Evolutionary conservation across 306 rosid species (phyloP), one percentile per base, ranked within the genome.

Genomic region (Vigna hirtella): DNA sequence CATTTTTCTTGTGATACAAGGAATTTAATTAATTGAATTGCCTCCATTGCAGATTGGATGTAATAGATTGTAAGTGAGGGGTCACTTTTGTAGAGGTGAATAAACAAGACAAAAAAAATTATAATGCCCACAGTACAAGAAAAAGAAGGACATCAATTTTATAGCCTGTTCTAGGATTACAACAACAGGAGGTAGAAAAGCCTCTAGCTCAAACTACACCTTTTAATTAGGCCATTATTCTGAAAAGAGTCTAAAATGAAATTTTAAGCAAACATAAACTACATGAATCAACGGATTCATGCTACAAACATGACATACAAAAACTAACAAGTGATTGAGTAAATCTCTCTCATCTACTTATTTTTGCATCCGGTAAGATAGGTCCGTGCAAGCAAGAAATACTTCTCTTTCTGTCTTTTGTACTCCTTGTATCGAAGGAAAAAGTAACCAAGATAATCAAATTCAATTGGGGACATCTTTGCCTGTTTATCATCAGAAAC

Each of bases 371-470:
- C 70, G 22, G 86, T 63, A 66, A 96, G 87, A 77, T 80, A 86
- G 66, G 93, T 81, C 77, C 64, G 79, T 3, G 91, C 97, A 70
- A 87, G 43, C 15, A 55, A 62, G 47, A 89, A 82, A 77, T 13
- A 9, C 56, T 43, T 75, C 14, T 93, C 96, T 83, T 85, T 93
- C 83, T 84, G 86, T 80, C 52, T 86, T 79, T 87, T 93, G 85
- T 79, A 96, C 86, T 93, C 98, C 0, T 84, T 76, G 86, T 91
- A 93, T 32, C 98, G 91, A 38, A 84, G 84, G 87, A 96, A 90
- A 89, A 93, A 96, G 74, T 96, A 96, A 14, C 85, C 68, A 6
- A 96, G 80, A 68, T 96, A 96, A 79, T 93, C 96, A 0, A 96
- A 96, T 42, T 88, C 79, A 43, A 96, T 96, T 3, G 92, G 89